Evolutionary conservation across 2,329 filamentous ascomycete species (phyloP).

Genomic region (Verticillium albo-atrum): DNA sequence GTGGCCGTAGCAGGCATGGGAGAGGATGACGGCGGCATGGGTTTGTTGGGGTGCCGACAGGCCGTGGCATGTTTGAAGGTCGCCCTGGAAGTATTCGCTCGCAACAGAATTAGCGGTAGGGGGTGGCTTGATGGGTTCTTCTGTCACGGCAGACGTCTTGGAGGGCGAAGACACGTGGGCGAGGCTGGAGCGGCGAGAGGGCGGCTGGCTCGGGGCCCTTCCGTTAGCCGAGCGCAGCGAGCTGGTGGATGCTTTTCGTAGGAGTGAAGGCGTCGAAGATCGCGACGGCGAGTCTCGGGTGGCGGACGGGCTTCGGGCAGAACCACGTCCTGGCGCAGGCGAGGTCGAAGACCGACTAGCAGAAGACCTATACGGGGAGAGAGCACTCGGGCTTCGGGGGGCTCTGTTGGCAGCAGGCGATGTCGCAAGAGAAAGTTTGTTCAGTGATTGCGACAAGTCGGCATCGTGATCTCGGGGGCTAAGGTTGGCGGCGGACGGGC

Average conservation of each 20-base stretch:
- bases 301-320: conserved; percentile 37
- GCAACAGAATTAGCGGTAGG: conserved; percentile 56
- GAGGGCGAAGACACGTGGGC: conserved; percentile 39
- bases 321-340: conserved; percentile 29
- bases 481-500: conserved; percentile 22
- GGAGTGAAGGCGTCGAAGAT: conserved; percentile 41
- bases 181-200: conserved; percentile 45
- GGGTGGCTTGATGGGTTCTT: conserved; percentile 30
- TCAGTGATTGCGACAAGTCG: conserved; percentile 36
- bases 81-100: conserved; percentile 62
- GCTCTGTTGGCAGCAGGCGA: conserved; percentile 19
- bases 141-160: conserved; percentile 25
- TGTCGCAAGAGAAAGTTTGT: conserved; percentile 37
- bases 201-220: conserved; percentile 25
- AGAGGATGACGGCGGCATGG: conserved; percentile 77
- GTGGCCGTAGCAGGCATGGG: conserved; percentile 94
- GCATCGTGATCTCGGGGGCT: conserved; percentile 22
- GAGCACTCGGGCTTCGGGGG: conserved; percentile 20
- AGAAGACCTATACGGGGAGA: conserved; percentile 30
- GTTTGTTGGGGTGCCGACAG: conserved; percentile 33
- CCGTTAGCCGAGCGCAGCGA: conserved; percentile 48
- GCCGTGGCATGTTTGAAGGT: conserved; percentile 60
- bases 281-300: conserved; percentile 37
- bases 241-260: conserved; percentile 54
- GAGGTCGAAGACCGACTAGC: conserved; percentile 32